A percentile compares a stretch with the other conserved stretches of the same genome.
phyloP scores from a whole-genome alignment of 2,329 filamentous ascomycete species.

The Periconia digitata region DNA sequence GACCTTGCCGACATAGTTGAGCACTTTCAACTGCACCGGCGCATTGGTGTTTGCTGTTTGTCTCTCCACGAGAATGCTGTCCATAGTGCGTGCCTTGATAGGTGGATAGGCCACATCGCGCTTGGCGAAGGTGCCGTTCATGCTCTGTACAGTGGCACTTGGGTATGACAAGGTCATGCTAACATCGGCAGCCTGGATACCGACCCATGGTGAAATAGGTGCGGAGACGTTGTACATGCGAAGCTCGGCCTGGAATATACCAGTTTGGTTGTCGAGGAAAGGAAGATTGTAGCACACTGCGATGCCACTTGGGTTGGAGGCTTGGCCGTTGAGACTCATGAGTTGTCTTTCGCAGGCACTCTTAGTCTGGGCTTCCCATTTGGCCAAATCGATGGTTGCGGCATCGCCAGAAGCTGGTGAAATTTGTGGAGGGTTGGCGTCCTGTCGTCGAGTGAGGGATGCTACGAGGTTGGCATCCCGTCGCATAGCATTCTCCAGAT shows the following conservation, averaged over 20 bases:
- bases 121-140: slow-evolving; percentile 36
- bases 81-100: slow-evolving; percentile 20
- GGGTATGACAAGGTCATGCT: slow-evolving; percentile 46
- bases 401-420: slow-evolving; percentile 40
- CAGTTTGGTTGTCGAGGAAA: slow-evolving; percentile 66
- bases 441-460: slow-evolving; percentile 40
- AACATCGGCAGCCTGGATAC: slow-evolving; percentile 43
- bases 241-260: slow-evolving; percentile 75
- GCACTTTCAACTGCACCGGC: slow-evolving; percentile 57
- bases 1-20: slow-evolving; percentile 70
- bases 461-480: slow-evolving; percentile 37
- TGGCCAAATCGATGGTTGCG: slow-evolving; percentile 28
- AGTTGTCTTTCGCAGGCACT: slow-evolving; percentile 63
- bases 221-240: slow-evolving; percentile 70
- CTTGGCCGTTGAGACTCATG: slow-evolving; percentile 53
- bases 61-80: slow-evolving; percentile 31
- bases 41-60: slow-evolving; percentile 21
- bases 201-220: slow-evolving; percentile 53
- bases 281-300: slow-evolving; percentile 83
- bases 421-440: slow-evolving; percentile 33
- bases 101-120: slow-evolving; percentile 31
- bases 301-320: slow-evolving; percentile 73
- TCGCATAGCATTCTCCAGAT: slow-evolving; percentile 37
- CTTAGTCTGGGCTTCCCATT: slow-evolving; percentile 43
- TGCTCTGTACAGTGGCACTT: slow-evolving; percentile 46